Base-by-base conservation (phyloP, 805 yeast species). In the Starmerella geochares region DNA sequence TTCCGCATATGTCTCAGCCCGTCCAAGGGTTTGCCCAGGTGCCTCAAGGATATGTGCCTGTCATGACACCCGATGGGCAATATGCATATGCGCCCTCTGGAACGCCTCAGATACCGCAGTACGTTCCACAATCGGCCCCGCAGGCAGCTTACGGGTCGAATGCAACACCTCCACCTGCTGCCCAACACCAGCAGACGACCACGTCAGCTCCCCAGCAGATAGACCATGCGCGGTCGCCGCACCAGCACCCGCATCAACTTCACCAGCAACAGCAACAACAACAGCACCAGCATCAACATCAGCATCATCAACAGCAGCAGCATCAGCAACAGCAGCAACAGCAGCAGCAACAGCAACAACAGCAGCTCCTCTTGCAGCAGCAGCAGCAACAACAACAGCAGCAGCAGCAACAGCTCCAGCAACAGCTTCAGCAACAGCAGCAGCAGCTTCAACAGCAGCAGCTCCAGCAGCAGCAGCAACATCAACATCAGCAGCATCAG, bases 311-410 rank as follows among this genome's bases (percentile, higher is more conserved):
- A 25, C 40, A 29, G 11, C 36, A 14, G 8, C 35, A 23, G 36
- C 41, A 46, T 17, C 29, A 7, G 14, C 36, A 23, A 13, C 37
- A 43, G 21, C 56, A 37, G 29, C 50, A 39, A 31, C 49, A 39
- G 20, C 58, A 48, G 43, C 59, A 52, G 33, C 59, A 44, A 44
- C 57, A 39, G 37, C 55, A 54, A 31, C 48, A 36, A 1, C 46
- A 24, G 19, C 39, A 40, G 27, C 45, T n/a, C n/a, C n/a, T n/a
- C n/a, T n/a, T n/a, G n/a, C n/a, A n/a, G n/a, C n/a, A 21, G 17
- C 46, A 46, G 25, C 37, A 33, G 37, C 50, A 41, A 7, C 42
- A 40, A 19, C 48, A 21, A n/a, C 36, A 17, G 2, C 48, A 35
- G 9, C 51, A 36, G 33, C 38, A 39, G n/a, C 37, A 16, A 24